Evolutionary conservation across 352 stramenopile species (phyloP).

Genomic region (Stephanocyclus meneghinianus): DNA sequence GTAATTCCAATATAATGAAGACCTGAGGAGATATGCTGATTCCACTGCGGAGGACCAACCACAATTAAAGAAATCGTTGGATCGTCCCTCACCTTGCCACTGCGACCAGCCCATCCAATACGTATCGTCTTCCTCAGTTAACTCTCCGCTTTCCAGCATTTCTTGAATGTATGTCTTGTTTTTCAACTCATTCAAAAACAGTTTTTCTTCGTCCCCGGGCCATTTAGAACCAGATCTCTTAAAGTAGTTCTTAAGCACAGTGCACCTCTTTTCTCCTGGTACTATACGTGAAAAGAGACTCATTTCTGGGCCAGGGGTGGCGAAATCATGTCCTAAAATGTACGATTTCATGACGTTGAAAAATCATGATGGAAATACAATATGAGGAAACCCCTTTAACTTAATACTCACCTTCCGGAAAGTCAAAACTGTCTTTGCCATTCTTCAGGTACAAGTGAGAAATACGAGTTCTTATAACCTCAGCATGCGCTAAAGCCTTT

Average conservation of each 20-base stretch:
- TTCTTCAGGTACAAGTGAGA: constrained; percentile 41
- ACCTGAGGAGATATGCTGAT: too few relatives aligned
- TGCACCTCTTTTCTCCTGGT: constrained; percentile 43
- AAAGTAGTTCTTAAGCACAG: constrained; percentile 48
- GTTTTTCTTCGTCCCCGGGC: constrained; percentile 7
- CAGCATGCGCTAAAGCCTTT: constrained; percentile 18
- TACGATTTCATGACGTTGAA: not conserved
- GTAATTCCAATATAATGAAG: too few relatives aligned
- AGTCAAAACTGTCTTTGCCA: constrained; percentile 45
- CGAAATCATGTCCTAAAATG: not conserved
- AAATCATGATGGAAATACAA: not conserved
- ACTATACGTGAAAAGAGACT: constrained; percentile 41
- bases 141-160: constrained; percentile 19
- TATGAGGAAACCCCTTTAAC: not conserved
- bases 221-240: constrained; percentile 15
- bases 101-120: constrained; percentile 26
- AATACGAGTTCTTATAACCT: constrained; percentile 23
- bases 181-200: not conserved
- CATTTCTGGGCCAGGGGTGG: constrained; percentile 49
- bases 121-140: constrained; percentile 11
- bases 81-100: constrained; percentile 11
- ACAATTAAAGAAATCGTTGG: too few relatives aligned
- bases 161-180: constrained; percentile 2
- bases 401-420: constrained; percentile 20
- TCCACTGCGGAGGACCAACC: too few relatives aligned